A percentile compares a stretch with the other conserved stretches of the same genome.
Evolutionary conservation across 2,329 filamentous ascomycete species (phyloP).

Genomic region (Colletotrichum sp.): DNA sequence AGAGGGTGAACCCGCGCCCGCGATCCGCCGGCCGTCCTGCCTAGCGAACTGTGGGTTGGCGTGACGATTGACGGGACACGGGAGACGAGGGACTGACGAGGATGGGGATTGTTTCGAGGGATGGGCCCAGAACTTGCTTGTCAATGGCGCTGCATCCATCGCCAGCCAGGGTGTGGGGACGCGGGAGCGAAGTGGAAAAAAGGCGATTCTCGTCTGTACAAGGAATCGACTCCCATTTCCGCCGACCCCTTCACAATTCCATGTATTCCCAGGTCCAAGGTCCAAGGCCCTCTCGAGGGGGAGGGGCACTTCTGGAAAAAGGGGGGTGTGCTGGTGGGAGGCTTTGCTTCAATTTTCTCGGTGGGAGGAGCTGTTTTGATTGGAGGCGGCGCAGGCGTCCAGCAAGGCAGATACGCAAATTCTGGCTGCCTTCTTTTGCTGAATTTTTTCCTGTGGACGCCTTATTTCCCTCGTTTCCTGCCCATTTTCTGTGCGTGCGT

Average conservation of each 20-base stretch:
- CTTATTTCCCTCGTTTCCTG: background rate
- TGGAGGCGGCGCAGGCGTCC: slow-evolving; percentile 18
- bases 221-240: slow-evolving; percentile 11
- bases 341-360: slow-evolving; percentile 9
- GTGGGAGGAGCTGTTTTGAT: background rate
- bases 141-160: background rate
- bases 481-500: background rate
- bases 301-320: background rate
- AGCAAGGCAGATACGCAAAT: slow-evolving; percentile 13
- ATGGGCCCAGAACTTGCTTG: background rate
- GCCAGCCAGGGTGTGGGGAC: background rate
- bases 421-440: background rate
- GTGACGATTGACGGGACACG: background rate
- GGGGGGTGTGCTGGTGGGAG: background rate
- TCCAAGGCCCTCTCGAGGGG: background rate
- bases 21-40: background rate
- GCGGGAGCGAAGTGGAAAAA: slow-evolving; percentile 17
- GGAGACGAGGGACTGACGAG: background rate
- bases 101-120: background rate
- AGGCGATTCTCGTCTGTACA: background rate
- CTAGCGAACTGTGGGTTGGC: background rate
- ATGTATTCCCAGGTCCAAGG: background rate
- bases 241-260: background rate
- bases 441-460: background rate
- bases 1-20: background rate